Evolutionary conservation across 225 moss, liverwort and hornwort genomes (phyloP), one percentile per base, ranked within the genome.

Genomic region (Bryum argenteum): DNA sequence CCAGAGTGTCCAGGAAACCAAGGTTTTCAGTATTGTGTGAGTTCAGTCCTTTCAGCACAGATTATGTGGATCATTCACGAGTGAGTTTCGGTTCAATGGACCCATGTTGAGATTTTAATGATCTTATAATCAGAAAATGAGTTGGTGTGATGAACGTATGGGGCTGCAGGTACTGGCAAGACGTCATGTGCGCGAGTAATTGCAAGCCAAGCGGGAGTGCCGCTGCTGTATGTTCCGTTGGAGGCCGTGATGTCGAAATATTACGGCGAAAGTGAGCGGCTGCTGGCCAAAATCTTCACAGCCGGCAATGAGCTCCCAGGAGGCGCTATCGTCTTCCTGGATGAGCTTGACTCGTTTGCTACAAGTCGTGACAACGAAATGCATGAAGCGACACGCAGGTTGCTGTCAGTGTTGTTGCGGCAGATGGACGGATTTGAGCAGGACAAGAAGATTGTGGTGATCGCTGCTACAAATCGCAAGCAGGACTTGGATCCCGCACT

Each of bases 211-310:
- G 89, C 93, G 22, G 89, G 89, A 23, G 87, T 93, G 0, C 93
- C 93, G 5, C 71, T 93, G 72, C 70, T 93, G 3, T 93, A 93
- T 73, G 93, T 93, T 19, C 93, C 93, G 41, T 63, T 93, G 76
- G 93, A 93, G 73, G 88, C 89, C 63, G 88, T 93, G 22, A 89
- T 93, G 88, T 93, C 93, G 19, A 93, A 93, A 80, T 93, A 93
- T 63, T 93, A 90, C 69, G 93, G 93, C 10, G 90, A 93, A 73
- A 90, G 93, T 77, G 93, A 93, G 75, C 86, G 93, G 45, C 73
- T 90, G 10, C 59, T 93, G 13, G 85, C 93, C 60, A 89, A 90
- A 22, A 82, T 93, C 63, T 93, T 93, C 74, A 86, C 66, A 48
- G 93, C 93, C 7, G 93, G 93, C 56, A 93, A 90, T 52, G 93